These are phyloP conservation scores for Dorcoceras hygrometricum DNA, from an alignment of 257 asterid species.

Conservation along the genomic window DNA sequence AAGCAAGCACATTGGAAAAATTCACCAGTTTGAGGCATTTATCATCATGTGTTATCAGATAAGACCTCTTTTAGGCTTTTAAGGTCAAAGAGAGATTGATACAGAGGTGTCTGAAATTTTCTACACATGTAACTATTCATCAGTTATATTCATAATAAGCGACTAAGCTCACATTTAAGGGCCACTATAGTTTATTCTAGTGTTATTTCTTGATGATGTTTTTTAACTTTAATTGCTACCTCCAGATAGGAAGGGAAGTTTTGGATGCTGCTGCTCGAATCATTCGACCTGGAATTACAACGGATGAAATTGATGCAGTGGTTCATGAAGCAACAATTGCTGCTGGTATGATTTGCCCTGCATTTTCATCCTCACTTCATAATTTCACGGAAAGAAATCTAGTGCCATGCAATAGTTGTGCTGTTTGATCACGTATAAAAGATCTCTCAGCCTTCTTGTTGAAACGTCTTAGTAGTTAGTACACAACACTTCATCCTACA, in stretches of 20 bases:
- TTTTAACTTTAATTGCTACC: background rate
- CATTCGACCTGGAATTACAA: conserved; percentile 87
- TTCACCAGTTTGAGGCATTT: background rate
- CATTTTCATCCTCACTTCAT: background rate
- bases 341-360: conserved; percentile 62
- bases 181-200: conserved; percentile 4
- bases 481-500: conserved; percentile 1
- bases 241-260: conserved; percentile 92
- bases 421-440: conserved; percentile 4
- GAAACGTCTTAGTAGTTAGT: background rate
- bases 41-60: background rate
- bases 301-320: conserved; percentile 96
- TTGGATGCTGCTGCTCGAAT: conserved; percentile 96
- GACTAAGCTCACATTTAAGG: background rate
- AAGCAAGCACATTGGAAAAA: conserved; percentile 4
- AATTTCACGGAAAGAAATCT: background rate
- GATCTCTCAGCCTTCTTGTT: conserved; percentile 13
- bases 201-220: conserved; percentile 9
- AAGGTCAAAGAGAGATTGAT: background rate
- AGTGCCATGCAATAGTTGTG: conserved; percentile 9
- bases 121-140: background rate
- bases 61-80: background rate
- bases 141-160: background rate
- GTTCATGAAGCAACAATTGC: conserved; percentile 90
- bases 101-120: background rate